Evolutionary conservation across 352 stramenopile genomes (phyloP).

Genomic region (Phytophthora cajani): DNA sequence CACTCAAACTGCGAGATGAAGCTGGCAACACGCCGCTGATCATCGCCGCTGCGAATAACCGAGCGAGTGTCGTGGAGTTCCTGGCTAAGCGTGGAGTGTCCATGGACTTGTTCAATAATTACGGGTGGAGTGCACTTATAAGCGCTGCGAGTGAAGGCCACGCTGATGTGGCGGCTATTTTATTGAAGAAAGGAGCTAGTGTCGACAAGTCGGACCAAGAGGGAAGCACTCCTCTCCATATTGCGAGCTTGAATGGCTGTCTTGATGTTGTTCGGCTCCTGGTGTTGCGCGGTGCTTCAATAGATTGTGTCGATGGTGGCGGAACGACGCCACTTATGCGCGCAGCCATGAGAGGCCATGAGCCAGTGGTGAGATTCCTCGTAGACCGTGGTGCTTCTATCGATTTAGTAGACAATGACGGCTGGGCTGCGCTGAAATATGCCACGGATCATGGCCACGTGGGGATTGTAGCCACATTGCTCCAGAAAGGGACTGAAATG

Average conservation of each 20-base stretch:
- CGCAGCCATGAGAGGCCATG: background rate
- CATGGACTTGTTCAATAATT: conserved; percentile 3
- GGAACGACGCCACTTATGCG: background rate
- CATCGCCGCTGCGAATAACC: background rate
- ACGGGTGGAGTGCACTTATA: background rate
- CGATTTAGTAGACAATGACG: background rate
- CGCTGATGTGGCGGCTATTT: background rate
- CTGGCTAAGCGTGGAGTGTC: background rate
- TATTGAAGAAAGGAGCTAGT: conserved; percentile 2
- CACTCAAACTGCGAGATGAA: background rate
- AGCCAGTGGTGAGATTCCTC: background rate
- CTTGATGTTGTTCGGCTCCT: no score
- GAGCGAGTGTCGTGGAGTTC: background rate
- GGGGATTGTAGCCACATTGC: background rate
- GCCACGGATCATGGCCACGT: background rate
- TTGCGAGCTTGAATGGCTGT: no score
- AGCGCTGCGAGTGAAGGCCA: background rate
- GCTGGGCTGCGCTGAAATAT: background rate
- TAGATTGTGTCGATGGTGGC: no score
- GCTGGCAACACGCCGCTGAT: background rate
- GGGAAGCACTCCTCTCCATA: background rate
- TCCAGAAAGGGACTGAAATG: background rate
- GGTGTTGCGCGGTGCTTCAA: no score
- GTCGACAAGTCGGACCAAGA: background rate
- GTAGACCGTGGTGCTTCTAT: background rate